phyloP scores from a whole-genome alignment of 2,329 filamentous ascomycete genomes.

The Setomelanomma holmii region DNA sequence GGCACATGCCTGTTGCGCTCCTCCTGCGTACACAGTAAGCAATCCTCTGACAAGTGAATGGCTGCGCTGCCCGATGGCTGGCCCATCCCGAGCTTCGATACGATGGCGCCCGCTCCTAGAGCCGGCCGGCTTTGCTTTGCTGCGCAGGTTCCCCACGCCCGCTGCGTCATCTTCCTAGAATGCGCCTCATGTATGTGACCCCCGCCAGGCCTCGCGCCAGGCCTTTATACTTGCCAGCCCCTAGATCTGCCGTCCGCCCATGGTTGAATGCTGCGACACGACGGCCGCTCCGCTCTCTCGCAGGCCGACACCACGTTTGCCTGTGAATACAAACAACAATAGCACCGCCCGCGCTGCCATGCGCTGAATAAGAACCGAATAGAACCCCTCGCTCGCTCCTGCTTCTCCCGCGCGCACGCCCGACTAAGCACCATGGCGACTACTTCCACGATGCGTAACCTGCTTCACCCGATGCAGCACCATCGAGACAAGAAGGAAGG shows the following conservation, averaged over 20 bases:
- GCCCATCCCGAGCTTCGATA: background rate
- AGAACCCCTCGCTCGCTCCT: constrained; percentile 15
- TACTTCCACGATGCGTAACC: constrained; percentile 45
- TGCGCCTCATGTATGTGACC: constrained; percentile 27
- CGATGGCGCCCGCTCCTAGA: background rate
- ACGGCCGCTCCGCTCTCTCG: constrained; percentile 26
- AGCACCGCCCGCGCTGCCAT: constrained; percentile 18
- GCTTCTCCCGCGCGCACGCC: constrained; percentile 14
- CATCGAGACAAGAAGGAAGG: constrained; percentile 35
- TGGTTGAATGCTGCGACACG: constrained; percentile 29
- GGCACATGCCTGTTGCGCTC: too few species aligned
- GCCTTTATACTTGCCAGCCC: constrained; percentile 10
- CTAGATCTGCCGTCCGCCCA: constrained; percentile 18
- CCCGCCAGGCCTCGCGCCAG: constrained; percentile 28
- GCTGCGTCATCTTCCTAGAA: constrained; percentile 31
- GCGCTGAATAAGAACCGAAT: constrained; percentile 14
- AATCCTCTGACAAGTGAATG: background rate
- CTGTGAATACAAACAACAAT: constrained; percentile 1
- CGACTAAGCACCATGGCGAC: constrained; percentile 44
- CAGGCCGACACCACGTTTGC: constrained; percentile 23
- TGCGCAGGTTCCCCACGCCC: constrained; percentile 28
- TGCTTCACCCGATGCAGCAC: constrained; percentile 45
- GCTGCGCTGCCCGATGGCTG: background rate
- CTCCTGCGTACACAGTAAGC: too few species aligned
- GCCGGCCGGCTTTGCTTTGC: constrained; percentile 12